A percentile compares a stretch with the other conserved stretches of the same genome.
Conservation (phyloP, 345 rosid species). For the Populus davidiana region DNA sequence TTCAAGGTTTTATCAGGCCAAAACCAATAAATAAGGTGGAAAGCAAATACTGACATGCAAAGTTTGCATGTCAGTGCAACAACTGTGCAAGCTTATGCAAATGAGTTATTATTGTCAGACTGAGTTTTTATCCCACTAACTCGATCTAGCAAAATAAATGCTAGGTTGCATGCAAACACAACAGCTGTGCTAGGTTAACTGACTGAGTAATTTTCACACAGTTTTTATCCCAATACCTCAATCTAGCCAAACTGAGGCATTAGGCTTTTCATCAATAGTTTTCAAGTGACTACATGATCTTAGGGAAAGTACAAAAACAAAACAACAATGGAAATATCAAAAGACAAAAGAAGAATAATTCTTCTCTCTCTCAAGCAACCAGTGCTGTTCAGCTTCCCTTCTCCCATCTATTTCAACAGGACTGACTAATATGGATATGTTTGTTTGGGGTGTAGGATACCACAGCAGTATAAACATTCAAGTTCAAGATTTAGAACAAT, state of each 20-base stretch:
- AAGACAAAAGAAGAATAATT: too few species aligned
- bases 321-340: background rate
- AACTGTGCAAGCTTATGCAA: background rate
- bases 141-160: background rate
- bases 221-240: background rate
- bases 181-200: background rate
- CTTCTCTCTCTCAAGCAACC: too few species aligned
- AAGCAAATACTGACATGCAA: background rate
- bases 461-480: background rate
- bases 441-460: background rate
- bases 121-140: background rate
- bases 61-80: background rate
- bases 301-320: background rate
- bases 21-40: background rate
- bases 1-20: background rate
- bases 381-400: too few species aligned
- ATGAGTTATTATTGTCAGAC: background rate
- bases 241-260: background rate
- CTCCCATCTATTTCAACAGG: too few species aligned
- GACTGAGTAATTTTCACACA: background rate
- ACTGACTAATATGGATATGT: background rate
- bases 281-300: background rate
- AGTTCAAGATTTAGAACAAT: background rate
- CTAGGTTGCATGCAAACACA: background rate
- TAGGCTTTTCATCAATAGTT: background rate